Base-by-base conservation (phyloP, 1,139 yeast genomes). In the Suhomyces bokatorum region DNA sequence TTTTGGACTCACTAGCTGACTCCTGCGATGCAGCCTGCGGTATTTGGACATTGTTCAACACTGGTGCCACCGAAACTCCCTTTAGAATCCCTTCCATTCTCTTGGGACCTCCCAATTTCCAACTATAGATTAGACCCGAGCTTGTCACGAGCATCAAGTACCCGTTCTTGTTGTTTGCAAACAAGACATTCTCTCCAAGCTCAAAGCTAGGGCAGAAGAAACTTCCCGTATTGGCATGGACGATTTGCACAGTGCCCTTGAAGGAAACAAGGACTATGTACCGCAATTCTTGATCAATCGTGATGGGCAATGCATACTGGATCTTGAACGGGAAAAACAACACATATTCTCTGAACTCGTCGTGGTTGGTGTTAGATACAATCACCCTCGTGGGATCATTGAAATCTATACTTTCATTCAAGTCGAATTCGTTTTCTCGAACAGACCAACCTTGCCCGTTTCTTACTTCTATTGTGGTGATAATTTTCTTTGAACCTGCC, bases 191-290 rank as follows among this genome's bases (percentile, higher is more conserved):
- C 42, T 49, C 78, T 50, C 73, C 98, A 75, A 75, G 73, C 78
- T 69, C 85, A 14, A 82, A 60, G n/a, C 73, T 61, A 2, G 87
- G 83, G 42, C 69, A 61, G 0, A 71, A 50, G 28, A 66, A 66
- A 20, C 72, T 59, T 1, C 95, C 96, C 1, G 73, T 55, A 2
- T 85, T 78, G 1, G 87, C 80, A 11, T 83, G 77, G 0, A 95
- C 77, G 69, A 96, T 78, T 58, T 86, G 87, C 3, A 81, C 51
- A 4, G 81, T 75, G 1, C 90, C 89, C 38, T 81, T 78, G 20
- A 93, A 89, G 0, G 96, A 81, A 4, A 85, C 81, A 30, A 91
- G 64, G n/a, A 73, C 78, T 72, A 78, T 74, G 47, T 64, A 76
- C 15, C 55, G 55, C 27, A 73, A 57, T 7, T 46, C 50, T 2